Percentiles rank a stretch among this genome's conserved stretches.
Conservation (phyloP, 2,329 filamentous ascomycete species). For the Exophiala xenobiotica region DNA sequence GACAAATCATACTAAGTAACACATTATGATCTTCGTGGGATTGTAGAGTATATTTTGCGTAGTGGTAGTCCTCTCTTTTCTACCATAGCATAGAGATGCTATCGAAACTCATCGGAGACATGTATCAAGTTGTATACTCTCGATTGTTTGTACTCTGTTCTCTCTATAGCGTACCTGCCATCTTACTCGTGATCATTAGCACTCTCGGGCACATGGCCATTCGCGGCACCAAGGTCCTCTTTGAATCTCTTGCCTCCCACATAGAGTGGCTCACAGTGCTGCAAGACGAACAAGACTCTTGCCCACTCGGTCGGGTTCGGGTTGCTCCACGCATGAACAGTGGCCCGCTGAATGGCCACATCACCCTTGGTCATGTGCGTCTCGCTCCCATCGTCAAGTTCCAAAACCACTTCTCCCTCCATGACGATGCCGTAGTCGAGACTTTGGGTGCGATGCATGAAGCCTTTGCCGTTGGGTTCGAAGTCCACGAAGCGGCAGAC, state of each 20-base stretch:
- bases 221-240: slow-evolving; percentile 13
- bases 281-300: slow-evolving; percentile 23
- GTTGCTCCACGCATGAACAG: slow-evolving; percentile 42
- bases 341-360: slow-evolving; percentile 54
- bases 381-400: slow-evolving; percentile 51
- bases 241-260: slow-evolving; percentile 17
- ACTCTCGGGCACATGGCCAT: slow-evolving; percentile 6
- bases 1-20: too few relatives aligned
- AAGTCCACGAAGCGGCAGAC: slow-evolving; percentile 43
- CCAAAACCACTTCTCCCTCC: slow-evolving; percentile 53
- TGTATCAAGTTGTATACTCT: too few relatives aligned
- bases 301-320: slow-evolving; percentile 28
- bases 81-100: too few relatives aligned
- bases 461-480: slow-evolving; percentile 39
- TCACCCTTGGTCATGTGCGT: slow-evolving; percentile 51
- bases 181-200: slow-evolving; percentile 8
- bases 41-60: too few relatives aligned
- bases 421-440: slow-evolving; percentile 57
- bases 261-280: slow-evolving; percentile 13
- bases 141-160: background rate
- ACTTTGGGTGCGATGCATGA: slow-evolving; percentile 55
- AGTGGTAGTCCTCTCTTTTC: too few relatives aligned
- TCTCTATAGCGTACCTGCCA: background rate
- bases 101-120: too few relatives aligned
- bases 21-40: too few relatives aligned